phyloP scores from a whole-genome alignment of 208 protist species.

The Trypanosoma platydactyli region DNA sequence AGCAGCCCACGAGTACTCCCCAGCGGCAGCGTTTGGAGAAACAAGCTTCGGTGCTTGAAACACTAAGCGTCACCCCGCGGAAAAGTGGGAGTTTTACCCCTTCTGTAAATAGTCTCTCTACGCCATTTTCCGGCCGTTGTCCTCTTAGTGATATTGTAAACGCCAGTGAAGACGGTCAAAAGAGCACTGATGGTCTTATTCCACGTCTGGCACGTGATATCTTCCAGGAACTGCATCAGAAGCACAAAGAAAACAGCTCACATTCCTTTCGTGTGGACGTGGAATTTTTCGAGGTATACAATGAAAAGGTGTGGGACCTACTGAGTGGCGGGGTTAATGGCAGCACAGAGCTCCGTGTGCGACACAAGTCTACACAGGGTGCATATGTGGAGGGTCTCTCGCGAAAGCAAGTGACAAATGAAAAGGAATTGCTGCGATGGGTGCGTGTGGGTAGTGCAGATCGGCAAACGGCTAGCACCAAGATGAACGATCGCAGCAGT shows the following conservation, averaged over 20 bases:
- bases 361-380: constrained; percentile 61
- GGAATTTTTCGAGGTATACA: constrained; percentile 92
- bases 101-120: background rate
- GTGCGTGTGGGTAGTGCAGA: constrained; percentile 74
- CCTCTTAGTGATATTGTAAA: background rate
- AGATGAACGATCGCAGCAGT: constrained; percentile 88
- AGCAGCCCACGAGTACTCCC: constrained; percentile 12
- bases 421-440: constrained; percentile 68
- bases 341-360: constrained; percentile 59
- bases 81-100: background rate
- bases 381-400: constrained; percentile 80
- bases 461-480: constrained; percentile 82
- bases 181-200: constrained; percentile 63
- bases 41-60: background rate
- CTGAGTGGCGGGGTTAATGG: constrained; percentile 35
- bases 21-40: background rate
- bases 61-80: background rate
- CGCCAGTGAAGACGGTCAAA: background rate
- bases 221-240: constrained; percentile 52
- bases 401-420: constrained; percentile 44
- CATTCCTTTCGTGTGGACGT: constrained; percentile 76
- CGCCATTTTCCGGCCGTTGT: background rate
- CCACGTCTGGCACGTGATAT: constrained; percentile 69
- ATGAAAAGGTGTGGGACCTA: constrained; percentile 88
- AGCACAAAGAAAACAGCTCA: constrained; percentile 56